Percentiles rank a stretch among this genome's conserved stretches.
Conservation (phyloP, 495 filamentous ascomycete species). For the Sordaria brevicollis region DNA sequence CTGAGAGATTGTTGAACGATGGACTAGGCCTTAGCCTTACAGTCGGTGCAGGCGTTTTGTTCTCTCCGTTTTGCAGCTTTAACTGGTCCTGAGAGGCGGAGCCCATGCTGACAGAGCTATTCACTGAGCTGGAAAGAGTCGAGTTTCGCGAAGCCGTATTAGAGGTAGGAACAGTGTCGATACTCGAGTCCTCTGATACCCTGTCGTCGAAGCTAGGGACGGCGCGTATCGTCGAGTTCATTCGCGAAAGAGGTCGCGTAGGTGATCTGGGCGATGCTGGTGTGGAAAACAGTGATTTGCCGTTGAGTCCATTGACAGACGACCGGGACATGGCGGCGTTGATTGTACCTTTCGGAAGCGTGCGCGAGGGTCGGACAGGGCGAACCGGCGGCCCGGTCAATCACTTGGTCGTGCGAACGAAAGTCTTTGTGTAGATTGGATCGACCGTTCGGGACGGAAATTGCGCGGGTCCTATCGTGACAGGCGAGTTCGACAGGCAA, state of each 20-base stretch:
- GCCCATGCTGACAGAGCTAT: conserved; percentile 33
- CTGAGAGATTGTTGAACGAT: conserved; percentile 5
- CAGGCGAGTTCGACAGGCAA: neutral
- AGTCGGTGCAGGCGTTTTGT: conserved; percentile 5
- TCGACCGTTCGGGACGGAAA: neutral
- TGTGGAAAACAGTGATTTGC: conserved; percentile 9
- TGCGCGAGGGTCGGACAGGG: conserved; percentile 20
- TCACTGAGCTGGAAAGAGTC: conserved; percentile 37
- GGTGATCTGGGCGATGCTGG: neutral
- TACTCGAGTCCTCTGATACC: conserved; percentile 20
- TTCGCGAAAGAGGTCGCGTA: conserved; percentile 10
- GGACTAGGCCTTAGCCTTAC: conserved; percentile 21
- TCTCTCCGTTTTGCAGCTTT: conserved; percentile 13
- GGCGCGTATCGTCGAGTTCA: conserved; percentile 36
- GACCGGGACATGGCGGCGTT: conserved; percentile 26
- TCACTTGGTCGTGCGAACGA: neutral
- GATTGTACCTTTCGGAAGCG: conserved; percentile 22
- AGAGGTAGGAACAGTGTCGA: conserved; percentile 19
- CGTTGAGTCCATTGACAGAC: conserved; percentile 7
- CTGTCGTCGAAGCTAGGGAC: conserved; percentile 33
- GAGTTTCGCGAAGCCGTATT: conserved; percentile 28
- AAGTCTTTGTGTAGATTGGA: neutral
- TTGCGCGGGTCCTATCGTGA: neutral
- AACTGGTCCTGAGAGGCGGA: conserved; percentile 23
- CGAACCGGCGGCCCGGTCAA: conserved; percentile 1